Evolutionary conservation across 306 rosid species (phyloP).

Genomic region (Myrica gale): DNA sequence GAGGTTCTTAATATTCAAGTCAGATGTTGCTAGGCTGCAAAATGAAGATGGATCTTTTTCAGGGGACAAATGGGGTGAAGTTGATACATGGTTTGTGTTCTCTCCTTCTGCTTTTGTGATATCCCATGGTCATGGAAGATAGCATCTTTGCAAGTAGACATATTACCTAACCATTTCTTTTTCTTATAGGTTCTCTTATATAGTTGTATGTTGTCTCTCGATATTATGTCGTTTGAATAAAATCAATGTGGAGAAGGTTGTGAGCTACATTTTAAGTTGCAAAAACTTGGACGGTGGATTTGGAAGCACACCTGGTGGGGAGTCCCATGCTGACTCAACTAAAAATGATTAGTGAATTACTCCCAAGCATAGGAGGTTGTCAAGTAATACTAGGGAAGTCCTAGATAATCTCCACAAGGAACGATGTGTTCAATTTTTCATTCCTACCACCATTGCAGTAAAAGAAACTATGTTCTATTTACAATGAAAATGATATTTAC

Average conservation of each 20-base stretch:
- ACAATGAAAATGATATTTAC: no score
- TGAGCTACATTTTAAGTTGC: slow-evolving; percentile 76
- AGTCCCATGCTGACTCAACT: slow-evolving; percentile 50
- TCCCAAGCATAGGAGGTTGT: no score
- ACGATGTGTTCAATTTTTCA: no score
- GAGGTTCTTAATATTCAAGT: slow-evolving; percentile 41
- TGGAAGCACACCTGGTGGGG: slow-evolving; percentile 93
- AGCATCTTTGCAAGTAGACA: slow-evolving; percentile 9
- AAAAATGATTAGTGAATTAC: no score
- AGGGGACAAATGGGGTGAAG: slow-evolving; percentile 92
- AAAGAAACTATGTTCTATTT: no score
- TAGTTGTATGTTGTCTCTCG: slow-evolving; percentile 67
- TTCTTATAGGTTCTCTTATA: slow-evolving; percentile 71
- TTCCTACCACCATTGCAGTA: no score
- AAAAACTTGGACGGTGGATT: slow-evolving; percentile 92
- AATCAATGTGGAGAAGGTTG: slow-evolving; percentile 81
- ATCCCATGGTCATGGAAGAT: background rate
- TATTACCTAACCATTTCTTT: slow-evolving; percentile 11
- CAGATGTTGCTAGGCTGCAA: slow-evolving; percentile 78
- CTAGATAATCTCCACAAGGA: no score
- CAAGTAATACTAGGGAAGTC: no score
- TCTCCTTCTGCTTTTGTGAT: slow-evolving; percentile 9
- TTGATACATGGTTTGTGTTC: slow-evolving; percentile 66
- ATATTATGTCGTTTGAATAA: slow-evolving; percentile 56
- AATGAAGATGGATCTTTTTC: slow-evolving; percentile 93